Evolutionary conservation across 352 stramenopile genomes (phyloP).

Genomic region (Peronospora belbahrii): DNA sequence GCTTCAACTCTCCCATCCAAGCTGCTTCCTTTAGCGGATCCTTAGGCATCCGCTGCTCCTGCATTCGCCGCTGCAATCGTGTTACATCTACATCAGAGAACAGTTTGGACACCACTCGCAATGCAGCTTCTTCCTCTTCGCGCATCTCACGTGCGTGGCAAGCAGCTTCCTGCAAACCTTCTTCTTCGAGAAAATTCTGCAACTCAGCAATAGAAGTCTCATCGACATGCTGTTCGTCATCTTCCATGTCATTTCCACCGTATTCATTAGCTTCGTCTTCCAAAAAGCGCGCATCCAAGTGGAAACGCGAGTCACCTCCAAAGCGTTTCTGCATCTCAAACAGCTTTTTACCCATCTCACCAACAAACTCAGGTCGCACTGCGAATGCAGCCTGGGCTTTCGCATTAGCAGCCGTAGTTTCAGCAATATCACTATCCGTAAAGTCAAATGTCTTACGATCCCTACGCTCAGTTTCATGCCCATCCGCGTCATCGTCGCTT

Average conservation of each 20-base stretch:
- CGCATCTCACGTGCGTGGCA: conserved; percentile 35
- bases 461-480: conserved; percentile 10
- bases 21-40: conserved; percentile 62
- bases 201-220: conserved; percentile 25
- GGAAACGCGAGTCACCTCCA: conserved; percentile 67
- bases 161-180: conserved; percentile 27
- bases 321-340: conserved; percentile 83
- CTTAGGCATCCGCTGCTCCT: conserved; percentile 35
- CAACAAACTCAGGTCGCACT: conserved; percentile 63
- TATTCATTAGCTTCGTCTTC: conserved; percentile 60
- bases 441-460: conserved; percentile 39
- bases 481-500: conserved; percentile 38
- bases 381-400: conserved; percentile 39
- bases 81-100: conserved; percentile 67
- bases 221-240: conserved; percentile 17
- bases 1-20: conserved; percentile 72
- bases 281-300: conserved; percentile 68
- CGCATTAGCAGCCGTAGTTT: conserved; percentile 21
- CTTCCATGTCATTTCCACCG: conserved; percentile 34
- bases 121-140: conserved; percentile 39
- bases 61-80: conserved; percentile 44
- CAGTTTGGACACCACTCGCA: conserved; percentile 47
- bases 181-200: conserved; percentile 45
- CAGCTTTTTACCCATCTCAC: conserved; percentile 55
- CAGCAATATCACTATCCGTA: conserved; percentile 24